phyloP scores from a whole-genome alignment of 257 asterid genomes.

The Rauvolfia tetraphylla region DNA sequence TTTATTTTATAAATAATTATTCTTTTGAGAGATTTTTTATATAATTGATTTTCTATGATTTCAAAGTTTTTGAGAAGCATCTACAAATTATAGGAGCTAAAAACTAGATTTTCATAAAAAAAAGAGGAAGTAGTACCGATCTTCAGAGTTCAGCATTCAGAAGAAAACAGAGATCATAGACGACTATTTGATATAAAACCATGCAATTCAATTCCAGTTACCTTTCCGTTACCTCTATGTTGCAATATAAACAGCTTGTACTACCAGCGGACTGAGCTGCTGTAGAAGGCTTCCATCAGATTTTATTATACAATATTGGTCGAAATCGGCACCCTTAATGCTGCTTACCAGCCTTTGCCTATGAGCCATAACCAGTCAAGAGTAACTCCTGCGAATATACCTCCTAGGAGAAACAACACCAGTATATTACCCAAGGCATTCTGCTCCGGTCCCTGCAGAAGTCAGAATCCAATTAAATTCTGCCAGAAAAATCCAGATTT shows the following conservation, averaged over 20 bases:
- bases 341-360: constrained; percentile 43
- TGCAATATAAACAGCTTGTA: neutral
- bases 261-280: neutral
- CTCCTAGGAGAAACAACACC: constrained; percentile 37
- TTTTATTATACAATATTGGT: neutral
- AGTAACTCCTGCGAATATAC: constrained; percentile 40
- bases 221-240: neutral
- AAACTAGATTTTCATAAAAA: too few species aligned
- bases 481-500: neutral
- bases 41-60: too few species aligned
- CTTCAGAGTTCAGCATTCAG: too few species aligned
- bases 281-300: too few species aligned
- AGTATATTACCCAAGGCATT: constrained; percentile 38
- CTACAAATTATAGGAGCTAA: too few species aligned
- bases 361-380: constrained; percentile 48
- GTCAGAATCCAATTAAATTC: neutral
- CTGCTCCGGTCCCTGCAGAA: constrained; percentile 41
- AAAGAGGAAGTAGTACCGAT: too few species aligned
- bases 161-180: too few species aligned
- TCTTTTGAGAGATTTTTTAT: too few species aligned
- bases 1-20: too few species aligned
- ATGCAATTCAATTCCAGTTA: too few species aligned
- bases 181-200: neutral
- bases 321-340: neutral
- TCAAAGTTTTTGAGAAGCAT: too few species aligned